phyloP scores from a whole-genome alignment of 306 rosid species.

The Pueraria montana region DNA sequence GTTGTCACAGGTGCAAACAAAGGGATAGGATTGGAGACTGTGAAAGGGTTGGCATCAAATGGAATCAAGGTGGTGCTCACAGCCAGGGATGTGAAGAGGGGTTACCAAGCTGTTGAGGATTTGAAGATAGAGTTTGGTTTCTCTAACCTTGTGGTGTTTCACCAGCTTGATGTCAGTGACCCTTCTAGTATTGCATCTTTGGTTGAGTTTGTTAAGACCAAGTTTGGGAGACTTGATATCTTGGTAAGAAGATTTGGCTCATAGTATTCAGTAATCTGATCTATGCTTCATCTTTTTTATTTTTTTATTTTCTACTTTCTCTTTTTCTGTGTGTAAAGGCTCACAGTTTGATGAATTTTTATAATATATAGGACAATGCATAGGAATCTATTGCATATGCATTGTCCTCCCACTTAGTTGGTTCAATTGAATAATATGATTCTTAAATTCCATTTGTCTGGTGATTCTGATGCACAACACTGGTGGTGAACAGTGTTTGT shows the following conservation, averaged over 20 bases:
- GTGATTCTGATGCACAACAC: constrained; percentile 34
- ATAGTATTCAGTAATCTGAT: constrained; percentile 11
- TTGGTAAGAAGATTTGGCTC: constrained; percentile 42
- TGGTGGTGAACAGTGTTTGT: not conserved
- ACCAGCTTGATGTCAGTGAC: constrained; percentile 60
- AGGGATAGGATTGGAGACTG: constrained; percentile 57
- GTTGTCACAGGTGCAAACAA: constrained; percentile 64
- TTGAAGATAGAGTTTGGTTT: constrained; percentile 42
- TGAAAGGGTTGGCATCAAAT: constrained; percentile 54
- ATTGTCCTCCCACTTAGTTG: constrained; percentile 28
- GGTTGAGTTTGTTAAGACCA: constrained; percentile 46
- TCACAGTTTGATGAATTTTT: not conserved
- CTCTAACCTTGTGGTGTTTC: constrained; percentile 49
- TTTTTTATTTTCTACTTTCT: not conserved
- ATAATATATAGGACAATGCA: constrained; percentile 7
- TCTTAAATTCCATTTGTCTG: constrained; percentile 15
- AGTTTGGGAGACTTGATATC: constrained; percentile 61
- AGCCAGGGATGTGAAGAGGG: constrained; percentile 57
- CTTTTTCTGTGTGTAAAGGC: constrained; percentile 13
- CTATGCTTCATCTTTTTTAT: not conserved
- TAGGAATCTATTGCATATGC: constrained; percentile 17
- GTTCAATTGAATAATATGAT: constrained; percentile 29
- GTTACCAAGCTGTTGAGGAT: constrained; percentile 49
- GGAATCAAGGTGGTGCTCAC: constrained; percentile 58
- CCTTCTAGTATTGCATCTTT: constrained; percentile 51